Percentiles rank a stretch among this genome's conserved stretches.
Conservation (phyloP, 2,329 filamentous ascomycete genomes). For the Emergomyces pasteurianus region DNA sequence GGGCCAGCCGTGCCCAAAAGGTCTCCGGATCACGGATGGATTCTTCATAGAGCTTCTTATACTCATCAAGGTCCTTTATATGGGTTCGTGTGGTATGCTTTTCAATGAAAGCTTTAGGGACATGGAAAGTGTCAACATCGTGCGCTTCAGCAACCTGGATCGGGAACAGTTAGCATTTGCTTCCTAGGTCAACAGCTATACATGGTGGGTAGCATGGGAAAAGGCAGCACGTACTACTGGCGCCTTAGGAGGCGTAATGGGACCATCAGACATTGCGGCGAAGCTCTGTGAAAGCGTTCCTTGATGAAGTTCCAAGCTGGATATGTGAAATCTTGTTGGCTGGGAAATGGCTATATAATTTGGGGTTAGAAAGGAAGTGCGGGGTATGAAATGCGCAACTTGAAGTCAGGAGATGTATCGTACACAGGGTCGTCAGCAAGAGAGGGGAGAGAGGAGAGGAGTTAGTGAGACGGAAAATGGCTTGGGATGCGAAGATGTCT, state of each 20-base stretch:
- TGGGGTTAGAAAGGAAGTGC: neutral
- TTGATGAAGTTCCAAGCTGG: too few relatives aligned
- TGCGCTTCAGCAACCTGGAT: conserved; percentile 37
- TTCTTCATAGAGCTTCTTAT: conserved; percentile 57
- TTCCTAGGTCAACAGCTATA: neutral
- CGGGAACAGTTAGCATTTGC: conserved; percentile 10
- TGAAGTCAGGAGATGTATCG: neutral
- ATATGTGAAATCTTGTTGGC: neutral
- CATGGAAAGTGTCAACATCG: conserved; percentile 40
- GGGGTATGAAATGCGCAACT: neutral
- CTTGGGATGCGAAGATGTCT: neutral
- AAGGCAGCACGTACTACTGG: conserved; percentile 26
- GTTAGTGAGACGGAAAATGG: neutral
- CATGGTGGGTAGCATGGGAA: neutral
- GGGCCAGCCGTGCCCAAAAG: conserved; percentile 81
- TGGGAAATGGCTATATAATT: neutral
- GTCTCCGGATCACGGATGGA: conserved; percentile 80
- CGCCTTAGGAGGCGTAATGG: conserved; percentile 22
- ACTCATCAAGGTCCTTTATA: conserved; percentile 48
- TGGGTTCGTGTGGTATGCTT: conserved; percentile 52
- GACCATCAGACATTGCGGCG: conserved; percentile 27
- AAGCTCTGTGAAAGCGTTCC: neutral
- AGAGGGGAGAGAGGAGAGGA: neutral
- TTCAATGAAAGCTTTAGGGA: conserved; percentile 44
- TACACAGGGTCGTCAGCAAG: neutral